phyloP scores from a whole-genome alignment of 78 protist species.

The Diacronema lutheri region DNA sequence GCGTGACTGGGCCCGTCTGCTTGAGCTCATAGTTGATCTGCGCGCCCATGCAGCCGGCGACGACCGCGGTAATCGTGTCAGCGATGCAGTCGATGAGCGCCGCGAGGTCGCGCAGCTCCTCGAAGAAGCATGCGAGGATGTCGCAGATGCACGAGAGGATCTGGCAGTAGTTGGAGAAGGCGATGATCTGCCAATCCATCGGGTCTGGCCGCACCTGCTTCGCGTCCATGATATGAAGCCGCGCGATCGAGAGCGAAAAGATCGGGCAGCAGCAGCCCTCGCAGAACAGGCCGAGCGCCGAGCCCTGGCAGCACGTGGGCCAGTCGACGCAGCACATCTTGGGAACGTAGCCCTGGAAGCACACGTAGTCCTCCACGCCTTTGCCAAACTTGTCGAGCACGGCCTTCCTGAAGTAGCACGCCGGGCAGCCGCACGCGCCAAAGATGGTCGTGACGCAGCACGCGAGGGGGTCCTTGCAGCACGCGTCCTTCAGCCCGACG shows the following conservation, averaged over 20 bases:
- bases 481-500: background rate
- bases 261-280: slow-evolving; percentile 4
- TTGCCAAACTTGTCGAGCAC: background rate
- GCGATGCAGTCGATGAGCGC: background rate
- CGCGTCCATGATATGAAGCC: background rate
- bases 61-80: background rate
- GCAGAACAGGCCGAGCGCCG: background rate
- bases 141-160: background rate
- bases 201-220: background rate
- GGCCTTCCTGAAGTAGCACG: background rate
- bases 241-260: background rate
- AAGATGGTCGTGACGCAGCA: background rate
- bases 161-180: background rate
- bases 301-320: background rate
- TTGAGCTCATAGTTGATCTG: background rate
- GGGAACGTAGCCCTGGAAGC: background rate
- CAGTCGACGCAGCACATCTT: background rate
- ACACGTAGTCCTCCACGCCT: background rate
- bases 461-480: background rate
- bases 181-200: slow-evolving; percentile 3
- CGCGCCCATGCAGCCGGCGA: slow-evolving; percentile 1
- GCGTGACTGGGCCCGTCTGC: too few species aligned
- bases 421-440: background rate
- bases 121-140: background rate
- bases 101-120: background rate